Conservation (phyloP, 2,329 filamentous ascomycete genomes). For the Stagonosporopsis rhizophila region DNA sequence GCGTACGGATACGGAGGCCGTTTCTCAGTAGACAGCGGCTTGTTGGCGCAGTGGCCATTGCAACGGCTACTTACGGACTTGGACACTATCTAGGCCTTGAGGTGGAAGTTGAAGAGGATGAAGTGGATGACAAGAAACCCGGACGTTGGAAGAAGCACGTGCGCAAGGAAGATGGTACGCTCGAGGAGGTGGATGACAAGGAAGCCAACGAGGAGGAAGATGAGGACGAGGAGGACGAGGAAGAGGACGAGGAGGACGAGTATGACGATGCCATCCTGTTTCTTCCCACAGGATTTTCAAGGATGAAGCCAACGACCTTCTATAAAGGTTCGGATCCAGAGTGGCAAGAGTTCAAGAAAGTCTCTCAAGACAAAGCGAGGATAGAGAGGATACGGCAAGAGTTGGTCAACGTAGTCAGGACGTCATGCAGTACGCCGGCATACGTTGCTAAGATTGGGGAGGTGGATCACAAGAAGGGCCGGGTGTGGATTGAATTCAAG, state of each 20-base stretch:
- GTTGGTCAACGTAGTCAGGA: constrained; percentile 48
- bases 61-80: constrained; percentile 29
- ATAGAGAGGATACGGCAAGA: constrained; percentile 51
- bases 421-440: constrained; percentile 10
- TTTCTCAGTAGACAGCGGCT: constrained; percentile 37
- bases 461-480: constrained; percentile 50
- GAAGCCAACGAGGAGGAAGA: constrained; percentile 36
- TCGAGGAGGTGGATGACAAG: constrained; percentile 28
- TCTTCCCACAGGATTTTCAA: constrained; percentile 58
- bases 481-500: constrained; percentile 56
- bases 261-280: constrained; percentile 50
- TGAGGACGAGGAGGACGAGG: constrained; percentile 40
- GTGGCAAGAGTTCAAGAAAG: constrained; percentile 59
- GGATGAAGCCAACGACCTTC: constrained; percentile 46
- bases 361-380: constrained; percentile 53
- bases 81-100: constrained; percentile 32
- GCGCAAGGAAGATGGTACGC: constrained; percentile 17
- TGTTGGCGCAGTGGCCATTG: constrained; percentile 30
- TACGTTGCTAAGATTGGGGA: constrained; percentile 40
- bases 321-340: constrained; percentile 62
- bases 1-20: constrained; percentile 51
- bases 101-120: constrained; percentile 32
- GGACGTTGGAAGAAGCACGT: constrained; percentile 13
- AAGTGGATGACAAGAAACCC: constrained; percentile 16
- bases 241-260: constrained; percentile 40